Evolutionary conservation across 2,329 filamentous ascomycete species (phyloP).

Genomic region (Rhinocladiella mackenziei): DNA sequence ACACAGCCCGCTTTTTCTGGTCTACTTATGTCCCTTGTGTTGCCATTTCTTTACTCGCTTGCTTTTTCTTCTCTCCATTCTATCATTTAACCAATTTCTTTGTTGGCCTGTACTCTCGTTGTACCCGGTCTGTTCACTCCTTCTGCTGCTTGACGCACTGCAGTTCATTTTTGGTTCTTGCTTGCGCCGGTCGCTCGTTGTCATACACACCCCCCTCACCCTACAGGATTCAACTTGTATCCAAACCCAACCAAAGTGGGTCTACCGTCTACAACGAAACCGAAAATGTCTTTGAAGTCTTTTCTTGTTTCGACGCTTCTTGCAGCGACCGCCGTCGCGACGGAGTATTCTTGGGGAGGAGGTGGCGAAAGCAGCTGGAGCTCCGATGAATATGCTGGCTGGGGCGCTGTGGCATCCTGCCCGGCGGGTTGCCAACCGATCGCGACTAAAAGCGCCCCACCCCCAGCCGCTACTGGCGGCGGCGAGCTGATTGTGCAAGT

Average conservation of each 20-base stretch:
- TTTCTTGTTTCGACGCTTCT: slow-evolving; percentile 19
- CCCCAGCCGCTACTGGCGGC: slow-evolving; percentile 8
- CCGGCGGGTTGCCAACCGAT: slow-evolving; percentile 22
- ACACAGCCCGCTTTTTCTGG: slow-evolving; percentile 11
- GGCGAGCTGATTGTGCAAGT: slow-evolving; percentile 51
- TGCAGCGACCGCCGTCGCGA: slow-evolving; percentile 17
- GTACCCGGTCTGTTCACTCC: slow-evolving; percentile 21
- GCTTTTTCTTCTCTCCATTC: slow-evolving; percentile 19
- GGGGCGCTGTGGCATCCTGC: slow-evolving; percentile 16
- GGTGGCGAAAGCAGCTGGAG: slow-evolving; percentile 3
- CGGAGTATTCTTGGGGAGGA: slow-evolving; percentile 7
- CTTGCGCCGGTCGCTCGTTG: slow-evolving; percentile 28
- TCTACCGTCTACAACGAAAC: no score
- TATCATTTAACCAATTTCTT: slow-evolving; percentile 18
- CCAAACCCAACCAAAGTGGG: no score
- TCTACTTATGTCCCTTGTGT: slow-evolving; percentile 24
- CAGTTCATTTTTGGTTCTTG: slow-evolving; percentile 21
- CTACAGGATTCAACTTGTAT: no score
- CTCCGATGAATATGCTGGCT: slow-evolving; percentile 2
- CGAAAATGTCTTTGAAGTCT: slow-evolving; percentile 23
- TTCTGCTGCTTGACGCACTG: slow-evolving; percentile 28
- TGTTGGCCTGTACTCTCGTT: slow-evolving; percentile 10
- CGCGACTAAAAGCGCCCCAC: slow-evolving; percentile 4
- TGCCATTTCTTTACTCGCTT: slow-evolving; percentile 12
- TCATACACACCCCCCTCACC: slow-evolving; percentile 7